Conservation (phyloP, 371 early-diverging fungal species). For the Mucor saturninus region DNA sequence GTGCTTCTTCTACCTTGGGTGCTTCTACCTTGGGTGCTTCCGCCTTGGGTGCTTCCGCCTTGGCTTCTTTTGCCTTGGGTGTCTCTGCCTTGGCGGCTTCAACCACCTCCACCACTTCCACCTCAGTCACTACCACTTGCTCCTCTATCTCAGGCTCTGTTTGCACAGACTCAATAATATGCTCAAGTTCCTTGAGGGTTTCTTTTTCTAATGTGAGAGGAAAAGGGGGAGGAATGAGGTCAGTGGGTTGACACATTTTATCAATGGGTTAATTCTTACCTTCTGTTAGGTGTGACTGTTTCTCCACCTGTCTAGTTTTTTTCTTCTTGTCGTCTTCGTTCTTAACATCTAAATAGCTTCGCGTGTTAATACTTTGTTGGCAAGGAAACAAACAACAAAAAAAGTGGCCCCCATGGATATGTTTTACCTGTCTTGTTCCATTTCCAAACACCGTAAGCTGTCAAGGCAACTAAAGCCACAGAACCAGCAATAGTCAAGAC, state of each 20-base stretch:
- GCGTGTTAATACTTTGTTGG: not conserved
- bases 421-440: not conserved
- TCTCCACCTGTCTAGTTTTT: not conserved
- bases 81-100: not conserved
- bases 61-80: not conserved
- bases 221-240: not conserved
- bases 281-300: not conserved
- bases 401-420: not conserved
- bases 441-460: constrained; percentile 2
- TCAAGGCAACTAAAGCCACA: not conserved
- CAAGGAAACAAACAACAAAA: not conserved
- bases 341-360: not conserved
- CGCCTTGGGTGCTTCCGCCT: not conserved
- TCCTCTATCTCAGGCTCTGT: not conserved
- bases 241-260: too few relatives aligned
- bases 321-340: constrained; percentile 1
- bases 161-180: not conserved
- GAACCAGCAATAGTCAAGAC: constrained; percentile 1
- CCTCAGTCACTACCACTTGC: not conserved
- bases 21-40: not conserved
- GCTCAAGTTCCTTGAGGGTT: not conserved
- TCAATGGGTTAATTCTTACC: not conserved
- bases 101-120: not conserved
- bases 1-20: not conserved
- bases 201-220: not conserved